Evolutionary conservation across 2,329 filamentous ascomycete species (phyloP).

Genomic region (Aspergillus fumigatiaffinis): DNA sequence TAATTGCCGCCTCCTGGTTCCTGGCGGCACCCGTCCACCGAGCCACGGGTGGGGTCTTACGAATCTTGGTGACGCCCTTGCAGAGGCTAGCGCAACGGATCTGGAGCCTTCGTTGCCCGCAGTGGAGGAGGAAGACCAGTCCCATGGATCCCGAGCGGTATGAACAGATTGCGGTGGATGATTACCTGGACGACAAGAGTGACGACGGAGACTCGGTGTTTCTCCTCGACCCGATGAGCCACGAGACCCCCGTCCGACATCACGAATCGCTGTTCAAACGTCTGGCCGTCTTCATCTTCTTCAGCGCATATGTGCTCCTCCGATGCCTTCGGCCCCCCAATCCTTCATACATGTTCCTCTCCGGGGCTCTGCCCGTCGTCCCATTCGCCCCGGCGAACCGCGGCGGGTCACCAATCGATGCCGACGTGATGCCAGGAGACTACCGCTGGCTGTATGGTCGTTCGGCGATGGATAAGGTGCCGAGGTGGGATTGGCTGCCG

Average conservation of each 20-base stretch:
- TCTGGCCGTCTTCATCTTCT: slow-evolving; percentile 18
- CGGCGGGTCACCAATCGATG: slow-evolving; percentile 17
- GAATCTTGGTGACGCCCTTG: slow-evolving; percentile 21
- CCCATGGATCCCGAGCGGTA: slow-evolving; percentile 20
- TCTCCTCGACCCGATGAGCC: slow-evolving; percentile 11
- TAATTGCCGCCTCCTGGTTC: slow-evolving; percentile 23
- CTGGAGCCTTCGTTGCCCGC: slow-evolving; percentile 5
- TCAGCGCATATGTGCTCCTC: slow-evolving; percentile 20
- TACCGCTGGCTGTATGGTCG: slow-evolving; percentile 19
- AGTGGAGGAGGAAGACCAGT: neutral
- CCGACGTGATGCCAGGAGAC: slow-evolving; percentile 15
- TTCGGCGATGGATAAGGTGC: slow-evolving; percentile 16
- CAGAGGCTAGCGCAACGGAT: slow-evolving; percentile 12
- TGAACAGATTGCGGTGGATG: slow-evolving; percentile 22
- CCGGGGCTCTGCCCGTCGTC: slow-evolving; percentile 19
- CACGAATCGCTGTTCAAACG: slow-evolving; percentile 11
- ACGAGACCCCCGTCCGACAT: slow-evolving; percentile 4
- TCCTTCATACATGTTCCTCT: slow-evolving; percentile 25
- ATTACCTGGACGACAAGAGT: slow-evolving; percentile 21
- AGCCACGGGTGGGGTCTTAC: slow-evolving; percentile 22
- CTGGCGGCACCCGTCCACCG: slow-evolving; percentile 22
- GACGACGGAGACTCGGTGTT: slow-evolving; percentile 19
- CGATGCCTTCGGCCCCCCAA: slow-evolving; percentile 25
- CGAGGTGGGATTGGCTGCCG: slow-evolving; percentile 24
- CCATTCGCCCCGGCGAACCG: slow-evolving; percentile 18